Evolutionary conservation across 108 stramenopile genomes (phyloP), one percentile per base, ranked within the genome.

Genomic region (Cyclotella cryptica): DNA sequence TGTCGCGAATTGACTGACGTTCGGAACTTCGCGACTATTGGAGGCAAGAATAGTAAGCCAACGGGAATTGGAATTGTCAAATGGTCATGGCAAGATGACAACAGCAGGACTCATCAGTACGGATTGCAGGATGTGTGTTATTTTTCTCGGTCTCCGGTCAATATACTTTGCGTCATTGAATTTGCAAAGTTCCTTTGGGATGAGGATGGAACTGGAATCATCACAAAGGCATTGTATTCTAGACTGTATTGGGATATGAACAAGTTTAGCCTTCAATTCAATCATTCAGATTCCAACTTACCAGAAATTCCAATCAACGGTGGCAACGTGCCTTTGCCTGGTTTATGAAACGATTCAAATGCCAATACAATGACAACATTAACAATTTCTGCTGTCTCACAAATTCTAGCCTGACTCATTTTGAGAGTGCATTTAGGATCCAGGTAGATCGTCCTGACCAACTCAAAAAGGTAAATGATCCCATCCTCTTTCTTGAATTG

Each of bases 81-180:
- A 58, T 58, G 53, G 53, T 27, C 55, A 26, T 58, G 68, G 51
- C 41, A 54, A 15, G 51, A 69, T 54, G 68, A 69, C 29, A 30
- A 29, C 39, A 51, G 68, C 6, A 54, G 14, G 6, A n/a, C 30
- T 28, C 68, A 69, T 53, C 18, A 40, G 3, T 35, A 69, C 28
- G 4, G 3, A 2, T 6, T 69, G 0, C 3, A 52, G 15, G 52
- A 69, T 54, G 29, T 54, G 10, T 35, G 21, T 12, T 54, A 53
- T 19, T 69, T 69, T 40, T 51, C 68, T 17, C 15, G 53, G 1
- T 69, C 68, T 3, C 68, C 51, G 30, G 24, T 69, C 39, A 69
- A 69, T 29, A 69, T 69, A 9, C 17, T 69, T 3, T 53, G 68
- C 30, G 18, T 69, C 1, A 69, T 29, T 2, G 29, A 52, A 30